A percentile compares a stretch with the other conserved stretches of the same genome.
Conservation (phyloP, 2,329 filamentous ascomycete genomes). For the Leptographium flavum region DNA sequence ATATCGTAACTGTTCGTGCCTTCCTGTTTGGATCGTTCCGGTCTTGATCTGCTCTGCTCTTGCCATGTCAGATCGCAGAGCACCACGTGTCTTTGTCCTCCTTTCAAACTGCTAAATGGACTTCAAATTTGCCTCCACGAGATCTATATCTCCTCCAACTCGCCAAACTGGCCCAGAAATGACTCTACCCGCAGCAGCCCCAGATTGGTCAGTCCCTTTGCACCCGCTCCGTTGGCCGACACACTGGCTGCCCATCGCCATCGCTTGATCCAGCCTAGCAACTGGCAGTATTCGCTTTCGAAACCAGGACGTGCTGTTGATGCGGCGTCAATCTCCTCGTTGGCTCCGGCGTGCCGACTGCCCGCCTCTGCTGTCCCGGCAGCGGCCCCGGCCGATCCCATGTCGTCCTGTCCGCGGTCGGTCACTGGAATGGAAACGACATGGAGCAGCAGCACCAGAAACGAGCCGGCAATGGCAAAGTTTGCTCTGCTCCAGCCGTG, state of each 20-base stretch:
- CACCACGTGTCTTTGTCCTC: no score
- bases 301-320: background rate
- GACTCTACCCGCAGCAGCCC: slow-evolving; percentile 9
- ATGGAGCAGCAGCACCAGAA: slow-evolving; percentile 9
- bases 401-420: background rate
- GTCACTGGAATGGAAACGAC: background rate
- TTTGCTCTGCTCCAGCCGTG: slow-evolving; percentile 11
- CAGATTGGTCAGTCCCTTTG: slow-evolving; percentile 11
- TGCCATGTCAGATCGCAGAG: no score
- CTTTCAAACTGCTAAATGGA: no score
- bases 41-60: no score
- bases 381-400: background rate
- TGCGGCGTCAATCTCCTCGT: background rate
- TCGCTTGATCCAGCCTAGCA: slow-evolving; percentile 8
- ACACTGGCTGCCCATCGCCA: slow-evolving; percentile 10
- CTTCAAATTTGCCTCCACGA: background rate
- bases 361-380: background rate
- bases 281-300: slow-evolving; percentile 4
- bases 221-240: slow-evolving; percentile 7
- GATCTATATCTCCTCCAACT: background rate
- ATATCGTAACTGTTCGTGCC: no score
- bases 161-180: slow-evolving; percentile 2
- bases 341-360: background rate
- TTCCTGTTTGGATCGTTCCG: no score
- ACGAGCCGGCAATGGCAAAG: slow-evolving; percentile 10